These are phyloP conservation scores for Suillus subaureus DNA, from an alignment of 768 basidiomycete species.

Conservation along the genomic window DNA sequence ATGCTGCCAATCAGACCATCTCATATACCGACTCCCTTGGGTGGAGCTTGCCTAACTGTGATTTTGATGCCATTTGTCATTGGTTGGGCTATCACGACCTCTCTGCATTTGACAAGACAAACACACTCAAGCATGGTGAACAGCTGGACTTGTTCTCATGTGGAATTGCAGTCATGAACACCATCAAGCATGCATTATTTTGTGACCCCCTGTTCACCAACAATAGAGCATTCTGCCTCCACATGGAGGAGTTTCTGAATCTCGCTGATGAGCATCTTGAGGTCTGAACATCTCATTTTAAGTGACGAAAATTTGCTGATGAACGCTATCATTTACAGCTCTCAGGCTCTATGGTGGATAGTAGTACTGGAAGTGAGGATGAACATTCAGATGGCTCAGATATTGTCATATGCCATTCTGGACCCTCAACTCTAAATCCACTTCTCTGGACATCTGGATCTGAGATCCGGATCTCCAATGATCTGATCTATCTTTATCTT, in stretches of 20 bases:
- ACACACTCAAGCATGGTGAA: not conserved
- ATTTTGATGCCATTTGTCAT: not conserved
- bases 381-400: not conserved
- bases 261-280: constrained; percentile 3
- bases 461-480: too few species aligned
- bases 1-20: too few species aligned
- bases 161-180: not conserved
- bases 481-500: too few species aligned
- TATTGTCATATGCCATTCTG: too few species aligned
- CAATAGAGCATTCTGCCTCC: not conserved
- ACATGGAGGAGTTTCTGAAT: not conserved
- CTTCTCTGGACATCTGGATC: too few species aligned
- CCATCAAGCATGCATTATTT: not conserved
- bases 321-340: not conserved
- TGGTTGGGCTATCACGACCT: not conserved
- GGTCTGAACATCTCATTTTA: not conserved
- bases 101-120: not conserved
- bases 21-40: too few species aligned
- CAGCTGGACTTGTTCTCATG: not conserved
- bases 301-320: not conserved
- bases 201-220: not conserved
- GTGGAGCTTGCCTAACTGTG: constrained; percentile 24
- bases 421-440: too few species aligned
- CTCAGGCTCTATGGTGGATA: too few species aligned
- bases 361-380: too few species aligned